Evolutionary conservation across 208 protist species (phyloP).

Genomic region (Crithidia acanthocephali): DNA sequence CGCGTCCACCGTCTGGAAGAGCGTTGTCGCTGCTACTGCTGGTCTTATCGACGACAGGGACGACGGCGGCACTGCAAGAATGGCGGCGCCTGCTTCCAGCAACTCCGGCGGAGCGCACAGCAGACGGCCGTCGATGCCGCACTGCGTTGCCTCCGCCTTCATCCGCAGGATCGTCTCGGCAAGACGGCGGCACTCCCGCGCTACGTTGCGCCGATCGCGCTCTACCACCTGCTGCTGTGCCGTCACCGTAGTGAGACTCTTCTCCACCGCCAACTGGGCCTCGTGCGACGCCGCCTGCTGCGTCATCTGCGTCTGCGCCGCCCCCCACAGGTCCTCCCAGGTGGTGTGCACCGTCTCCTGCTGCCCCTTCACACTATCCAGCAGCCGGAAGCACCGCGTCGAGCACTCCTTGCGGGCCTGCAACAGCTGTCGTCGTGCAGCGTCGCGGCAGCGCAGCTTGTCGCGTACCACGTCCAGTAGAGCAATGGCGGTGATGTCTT

Average conservation of each 20-base stretch:
- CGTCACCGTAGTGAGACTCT: conserved; percentile 4
- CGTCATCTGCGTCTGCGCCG: conserved; percentile 15
- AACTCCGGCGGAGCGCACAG: conserved; percentile 13
- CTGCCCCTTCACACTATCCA: conserved; percentile 29
- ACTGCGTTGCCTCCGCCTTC: conserved; percentile 14
- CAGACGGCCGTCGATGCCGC: conserved; percentile 1
- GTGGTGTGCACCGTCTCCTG: conserved; percentile 15
- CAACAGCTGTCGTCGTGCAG: conserved; percentile 13
- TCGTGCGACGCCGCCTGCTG: conserved; percentile 22
- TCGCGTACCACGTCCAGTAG: conserved; percentile 40
- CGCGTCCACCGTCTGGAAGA: conserved; percentile 7
- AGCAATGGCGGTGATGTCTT: conserved; percentile 36
- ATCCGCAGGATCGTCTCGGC: conserved; percentile 9
- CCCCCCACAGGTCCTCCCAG: conserved; percentile 21
- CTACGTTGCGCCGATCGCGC: conserved; percentile 19
- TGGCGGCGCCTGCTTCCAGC: neutral
- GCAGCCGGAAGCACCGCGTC: conserved; percentile 27
- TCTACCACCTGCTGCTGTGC: conserved; percentile 19
- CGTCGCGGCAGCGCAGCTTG: conserved; percentile 37
- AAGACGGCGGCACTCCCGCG: conserved; percentile 21
- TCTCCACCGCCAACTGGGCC: conserved; percentile 18
- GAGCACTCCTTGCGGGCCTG: conserved; percentile 32
- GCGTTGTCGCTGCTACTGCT: neutral
- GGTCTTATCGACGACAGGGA: no score
- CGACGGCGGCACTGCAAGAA: neutral